Evolutionary conservation across 228 moss, liverwort and hornwort genomes (phyloP).

Genomic region (Sphagnum fallax): DNA sequence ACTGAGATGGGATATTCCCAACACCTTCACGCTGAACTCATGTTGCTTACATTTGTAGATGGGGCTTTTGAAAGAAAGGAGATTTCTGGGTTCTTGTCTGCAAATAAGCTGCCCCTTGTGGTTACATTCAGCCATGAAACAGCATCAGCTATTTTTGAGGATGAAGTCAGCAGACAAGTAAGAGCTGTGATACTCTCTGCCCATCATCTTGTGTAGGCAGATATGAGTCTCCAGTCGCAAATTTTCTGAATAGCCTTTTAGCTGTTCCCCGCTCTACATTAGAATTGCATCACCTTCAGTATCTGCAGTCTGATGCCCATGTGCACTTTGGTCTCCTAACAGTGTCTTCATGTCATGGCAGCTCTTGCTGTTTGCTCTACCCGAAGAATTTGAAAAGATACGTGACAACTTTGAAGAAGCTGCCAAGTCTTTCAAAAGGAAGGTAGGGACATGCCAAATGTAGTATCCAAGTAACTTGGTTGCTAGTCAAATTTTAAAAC

Average conservation of each 20-base stretch:
- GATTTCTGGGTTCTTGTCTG: constrained; percentile 36
- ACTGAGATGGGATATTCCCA: too few relatives aligned
- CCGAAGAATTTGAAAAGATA: constrained; percentile 40
- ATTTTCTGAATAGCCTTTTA: not conserved
- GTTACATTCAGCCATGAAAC: constrained; percentile 46
- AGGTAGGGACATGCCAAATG: constrained; percentile 29
- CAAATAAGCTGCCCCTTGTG: constrained; percentile 69
- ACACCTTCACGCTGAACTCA: too few relatives aligned
- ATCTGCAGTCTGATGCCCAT: too few relatives aligned
- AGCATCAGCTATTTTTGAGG: constrained; percentile 50
- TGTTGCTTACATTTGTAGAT: constrained; percentile 27
- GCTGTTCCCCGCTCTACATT: not conserved
- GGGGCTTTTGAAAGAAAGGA: constrained; percentile 52
- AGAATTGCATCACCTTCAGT: too few relatives aligned
- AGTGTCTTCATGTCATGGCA: constrained; percentile 13
- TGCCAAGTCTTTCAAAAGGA: constrained; percentile 52
- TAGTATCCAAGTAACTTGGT: not conserved
- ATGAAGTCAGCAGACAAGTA: constrained; percentile 81
- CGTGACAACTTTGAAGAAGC: constrained; percentile 44
- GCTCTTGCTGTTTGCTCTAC: constrained; percentile 63
- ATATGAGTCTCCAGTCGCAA: not conserved
- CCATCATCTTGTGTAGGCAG: not conserved
- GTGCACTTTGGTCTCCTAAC: too few relatives aligned
- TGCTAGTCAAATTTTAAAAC: not conserved
- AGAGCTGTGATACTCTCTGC: not conserved